Conservation (phyloP, 768 basidiomycete species). For the Russula earlei region DNA sequence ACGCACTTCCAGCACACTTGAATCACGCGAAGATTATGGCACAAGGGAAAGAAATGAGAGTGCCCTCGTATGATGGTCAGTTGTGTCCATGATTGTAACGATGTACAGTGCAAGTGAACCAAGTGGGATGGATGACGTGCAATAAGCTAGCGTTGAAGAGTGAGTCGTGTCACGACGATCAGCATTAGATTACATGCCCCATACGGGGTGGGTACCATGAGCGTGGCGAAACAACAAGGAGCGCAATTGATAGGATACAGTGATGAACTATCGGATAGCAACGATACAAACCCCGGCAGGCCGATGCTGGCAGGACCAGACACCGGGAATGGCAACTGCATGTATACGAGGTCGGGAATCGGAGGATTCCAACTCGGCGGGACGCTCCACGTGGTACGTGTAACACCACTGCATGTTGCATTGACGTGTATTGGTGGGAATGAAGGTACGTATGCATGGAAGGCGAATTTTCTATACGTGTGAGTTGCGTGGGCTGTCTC, state of each 20-base stretch:
- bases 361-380: not conserved
- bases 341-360: not conserved
- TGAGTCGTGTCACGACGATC: not conserved
- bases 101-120: not conserved
- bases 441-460: not conserved
- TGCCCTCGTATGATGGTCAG: not conserved
- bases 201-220: not conserved
- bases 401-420: not conserved
- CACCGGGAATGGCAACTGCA: too few relatives aligned
- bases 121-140: not conserved
- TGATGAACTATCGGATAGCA: not conserved
- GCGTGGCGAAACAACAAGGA: not conserved
- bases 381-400: not conserved
- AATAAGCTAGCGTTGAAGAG: not conserved
- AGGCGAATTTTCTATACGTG: too few relatives aligned
- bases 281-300: not conserved
- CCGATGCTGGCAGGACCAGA: too few relatives aligned
- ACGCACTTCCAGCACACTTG: not conserved
- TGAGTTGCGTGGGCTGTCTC: too few relatives aligned
- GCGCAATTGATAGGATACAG: not conserved
- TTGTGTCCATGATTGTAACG: not conserved
- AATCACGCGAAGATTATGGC: too few relatives aligned
- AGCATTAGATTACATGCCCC: not conserved
- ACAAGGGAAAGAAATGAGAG: not conserved
- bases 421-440: not conserved